phyloP scores from a whole-genome alignment of 2,329 filamentous ascomycete genomes.

The Aspergillus novofumigatus region DNA sequence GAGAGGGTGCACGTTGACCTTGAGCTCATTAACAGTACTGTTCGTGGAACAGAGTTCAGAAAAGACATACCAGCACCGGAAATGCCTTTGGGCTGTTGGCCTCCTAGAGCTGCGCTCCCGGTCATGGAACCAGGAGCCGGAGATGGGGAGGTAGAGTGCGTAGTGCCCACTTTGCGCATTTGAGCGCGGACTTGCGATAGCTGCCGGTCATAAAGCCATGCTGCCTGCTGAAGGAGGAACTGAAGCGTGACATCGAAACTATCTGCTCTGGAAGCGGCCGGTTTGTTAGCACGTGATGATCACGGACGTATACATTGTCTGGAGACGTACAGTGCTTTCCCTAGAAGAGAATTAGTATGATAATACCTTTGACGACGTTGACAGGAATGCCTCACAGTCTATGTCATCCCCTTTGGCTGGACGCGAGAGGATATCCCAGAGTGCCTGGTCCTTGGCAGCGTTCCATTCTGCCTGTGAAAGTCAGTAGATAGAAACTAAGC shows the following conservation, averaged over 20 bases:
- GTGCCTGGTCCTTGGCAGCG: conserved; percentile 73
- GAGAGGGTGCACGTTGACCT: conserved; percentile 39
- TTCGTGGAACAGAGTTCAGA: background rate
- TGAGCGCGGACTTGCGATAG: conserved; percentile 85
- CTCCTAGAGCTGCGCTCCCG: conserved; percentile 37
- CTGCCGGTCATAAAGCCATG: conserved; percentile 89
- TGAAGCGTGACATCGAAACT: conserved; percentile 80
- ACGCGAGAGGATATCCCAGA: conserved; percentile 87
- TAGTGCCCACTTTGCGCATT: conserved; percentile 62
- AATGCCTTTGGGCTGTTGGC: conserved; percentile 30
- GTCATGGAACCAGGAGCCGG: conserved; percentile 41
- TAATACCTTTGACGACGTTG: conserved; percentile 17
- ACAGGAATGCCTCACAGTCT: conserved; percentile 60
- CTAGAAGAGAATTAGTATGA: conserved; percentile 43
- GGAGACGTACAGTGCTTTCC: conserved; percentile 65
- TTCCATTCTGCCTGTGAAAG: conserved; percentile 75
- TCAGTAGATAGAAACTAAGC: conserved; percentile 10
- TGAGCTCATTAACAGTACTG: conserved; percentile 3
- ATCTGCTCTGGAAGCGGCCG: conserved; percentile 52
- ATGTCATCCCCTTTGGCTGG: conserved; percentile 74
- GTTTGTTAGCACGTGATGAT: background rate
- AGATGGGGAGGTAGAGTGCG: conserved; percentile 40
- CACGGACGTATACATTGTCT: background rate
- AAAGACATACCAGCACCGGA: conserved; percentile 27
- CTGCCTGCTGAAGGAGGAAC: conserved; percentile 88